Evolutionary conservation across 2,329 filamentous ascomycete genomes (phyloP), one percentile per base, ranked within the genome.

Genomic region (Capronia coronata): DNA sequence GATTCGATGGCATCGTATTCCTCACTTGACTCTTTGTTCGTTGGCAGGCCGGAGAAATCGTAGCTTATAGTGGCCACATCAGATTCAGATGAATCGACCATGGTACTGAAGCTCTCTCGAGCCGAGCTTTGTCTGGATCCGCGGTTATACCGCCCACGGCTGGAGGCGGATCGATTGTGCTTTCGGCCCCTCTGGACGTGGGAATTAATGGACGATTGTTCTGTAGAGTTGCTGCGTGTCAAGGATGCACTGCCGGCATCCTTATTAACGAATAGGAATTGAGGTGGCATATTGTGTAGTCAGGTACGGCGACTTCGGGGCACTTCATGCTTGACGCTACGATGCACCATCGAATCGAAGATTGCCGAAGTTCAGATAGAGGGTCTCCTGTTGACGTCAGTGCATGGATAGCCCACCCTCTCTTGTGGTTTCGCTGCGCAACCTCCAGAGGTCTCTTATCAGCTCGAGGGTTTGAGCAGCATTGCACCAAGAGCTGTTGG

Each of bases 211-310:
- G 54, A 48, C 18, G 54, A 49, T 43, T 55, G 52, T 46, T 59
- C 56, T 4, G 38, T 23, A 18, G 56, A 39, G 19, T 49, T 51
- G 49, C 56, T 55, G 34, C 52, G 56, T 16, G 56, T 55, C 38
- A 59, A 39, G 32, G 49, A 53, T 25, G 43, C 29, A 29, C 54
- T 57, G 32, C 32, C 43, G 14, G 54, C 54, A 43, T 54, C 52
- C 50, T 59, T 59, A 43, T 59, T 59, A 38, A 59, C 52, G 46
- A 59, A 59, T 37, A 59, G 29, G 46, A 57, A 59, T 18, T 43
- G 44, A 18, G 47, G 50, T n/a, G 55, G 39, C 55, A 57, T 56
- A 25, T 42, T 43, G 40, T 27, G 22, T 42, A 43, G 29, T 44
- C 43, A 38, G 16, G 16, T 10, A 40, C 45, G 30, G 41, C 37